Evolutionary conservation across 768 basidiomycete species (phyloP), one percentile per base, ranked within the genome.

Genomic region (Suillus variegatus): DNA sequence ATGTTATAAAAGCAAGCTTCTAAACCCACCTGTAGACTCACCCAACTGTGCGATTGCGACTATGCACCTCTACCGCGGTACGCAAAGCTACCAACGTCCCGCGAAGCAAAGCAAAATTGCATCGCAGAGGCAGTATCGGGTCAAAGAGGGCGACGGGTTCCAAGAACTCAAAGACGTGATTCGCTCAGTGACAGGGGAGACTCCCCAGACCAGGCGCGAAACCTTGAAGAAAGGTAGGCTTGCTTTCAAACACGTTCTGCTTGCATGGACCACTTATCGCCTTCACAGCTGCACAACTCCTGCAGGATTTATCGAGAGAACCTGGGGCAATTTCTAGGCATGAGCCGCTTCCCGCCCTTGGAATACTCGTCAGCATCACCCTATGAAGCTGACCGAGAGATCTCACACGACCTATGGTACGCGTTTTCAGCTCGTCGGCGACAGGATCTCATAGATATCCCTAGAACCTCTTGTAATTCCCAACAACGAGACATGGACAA

Each of bases 141-240:
- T 68, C 57, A 75, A 75, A 63, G 74, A 77, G 63, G 70, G 69
- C 18, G 73, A 72, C 55, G 72, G 75, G 32, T 77, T 76, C 68
- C 63, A 68, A n/a, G 76, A 77, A 40, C 71, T 76, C 20, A 73
- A 73, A 51, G 64, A 69, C 7, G 69, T 73, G 18, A 36, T 75
- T 8, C 69, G 71, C 52, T 63, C 74, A 3, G 67, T 75, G 70
- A 38, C 75, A 67, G 16, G 69, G 73, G 63, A 71, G 71, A 41
- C 71, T 71, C 60, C 58, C 18, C 58, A 60, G 58, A 76, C 76
- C n/a, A 68, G 76, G 25, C 72, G 77, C 36, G 71, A 77, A 36
- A 65, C 75, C 3, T 71, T 75, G 25, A 25, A 68, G 25, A 69
- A 71, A 56, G 74, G 74, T 74, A 35, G 18, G 4, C 6, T 32